Conservation (phyloP, 78 protist genomes). For the Dictyostelium purpureum region DNA sequence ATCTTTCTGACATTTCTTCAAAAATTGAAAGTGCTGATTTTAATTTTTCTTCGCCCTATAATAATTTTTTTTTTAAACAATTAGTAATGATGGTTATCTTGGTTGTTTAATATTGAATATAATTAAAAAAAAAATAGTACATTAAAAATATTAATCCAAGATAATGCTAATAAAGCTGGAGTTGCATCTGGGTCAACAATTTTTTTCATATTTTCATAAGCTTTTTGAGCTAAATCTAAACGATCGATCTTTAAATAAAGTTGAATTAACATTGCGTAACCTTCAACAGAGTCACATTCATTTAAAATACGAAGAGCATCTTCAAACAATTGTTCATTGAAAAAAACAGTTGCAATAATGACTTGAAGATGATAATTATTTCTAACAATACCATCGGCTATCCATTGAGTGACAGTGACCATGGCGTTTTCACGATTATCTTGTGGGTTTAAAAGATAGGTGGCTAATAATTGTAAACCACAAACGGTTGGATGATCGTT, state of each 20-base stretch:
- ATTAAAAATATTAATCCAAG: constrained; percentile 53
- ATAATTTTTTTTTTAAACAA: too few species aligned
- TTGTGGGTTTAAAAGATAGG: background rate
- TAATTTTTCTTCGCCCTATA: constrained; percentile 60
- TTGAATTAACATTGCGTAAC: constrained; percentile 74
- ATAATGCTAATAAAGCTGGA: constrained; percentile 39
- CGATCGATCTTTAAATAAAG: constrained; percentile 75
- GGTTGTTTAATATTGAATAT: background rate
- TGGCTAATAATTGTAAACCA: constrained; percentile 5
- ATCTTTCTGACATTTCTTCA: constrained; percentile 58
- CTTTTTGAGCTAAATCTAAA: constrained; percentile 75
- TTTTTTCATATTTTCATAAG: constrained; percentile 39
- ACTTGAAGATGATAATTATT: constrained; percentile 51
- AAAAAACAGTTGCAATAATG: constrained; percentile 36
- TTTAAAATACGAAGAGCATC: constrained; percentile 52
- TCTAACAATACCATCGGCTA: constrained; percentile 25
- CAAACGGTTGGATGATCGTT: background rate
- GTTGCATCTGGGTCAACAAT: constrained; percentile 71
- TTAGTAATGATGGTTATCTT: background rate
- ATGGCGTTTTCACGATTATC: constrained; percentile 10
- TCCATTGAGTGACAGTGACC: constrained; percentile 38
- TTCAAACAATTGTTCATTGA: constrained; percentile 36
- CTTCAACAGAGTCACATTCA: constrained; percentile 57
- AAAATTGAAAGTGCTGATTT: constrained; percentile 33
- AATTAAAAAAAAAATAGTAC: background rate